A percentile compares a stretch with the other conserved stretches of the same genome.
These are phyloP conservation scores for Flaveria bidentis DNA, from an alignment of 129 eudicot species.

Conservation along the genomic window DNA sequence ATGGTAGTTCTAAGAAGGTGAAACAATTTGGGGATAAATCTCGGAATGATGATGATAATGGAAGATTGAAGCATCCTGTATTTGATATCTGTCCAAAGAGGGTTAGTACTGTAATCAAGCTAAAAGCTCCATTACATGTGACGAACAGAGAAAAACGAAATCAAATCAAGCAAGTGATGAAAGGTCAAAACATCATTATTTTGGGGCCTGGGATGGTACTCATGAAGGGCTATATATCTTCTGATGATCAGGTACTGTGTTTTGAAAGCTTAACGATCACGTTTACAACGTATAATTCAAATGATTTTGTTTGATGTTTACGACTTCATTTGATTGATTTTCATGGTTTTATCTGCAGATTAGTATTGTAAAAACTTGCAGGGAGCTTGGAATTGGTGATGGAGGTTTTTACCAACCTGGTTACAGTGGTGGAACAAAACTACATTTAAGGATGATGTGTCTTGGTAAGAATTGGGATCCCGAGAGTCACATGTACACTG, in stretches of 20 bases:
- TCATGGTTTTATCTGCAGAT: conserved; percentile 36
- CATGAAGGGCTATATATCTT: conserved; percentile 54
- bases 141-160: conserved; percentile 50
- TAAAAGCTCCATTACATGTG: conserved; percentile 48
- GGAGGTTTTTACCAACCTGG: conserved; percentile 88
- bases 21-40: conserved; percentile 13
- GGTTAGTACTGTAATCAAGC: conserved; percentile 22
- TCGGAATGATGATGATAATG: conserved; percentile 22
- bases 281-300: not conserved
- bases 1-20: not conserved
- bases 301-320: not conserved
- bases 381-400: conserved; percentile 55
- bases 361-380: conserved; percentile 51
- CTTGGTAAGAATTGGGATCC: conserved; percentile 96
- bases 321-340: not conserved
- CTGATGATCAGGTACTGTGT: conserved; percentile 60
- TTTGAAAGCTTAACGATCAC: not conserved
- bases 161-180: conserved; percentile 27
- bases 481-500: conserved; percentile 41
- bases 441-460: conserved; percentile 80
- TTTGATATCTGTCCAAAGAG: conserved; percentile 63
- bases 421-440: conserved; percentile 50
- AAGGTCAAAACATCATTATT: conserved; percentile 26
- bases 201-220: conserved; percentile 80
- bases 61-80: not conserved